Conservation (phyloP, 306 rosid genomes). For the Casuarina glauca region DNA sequence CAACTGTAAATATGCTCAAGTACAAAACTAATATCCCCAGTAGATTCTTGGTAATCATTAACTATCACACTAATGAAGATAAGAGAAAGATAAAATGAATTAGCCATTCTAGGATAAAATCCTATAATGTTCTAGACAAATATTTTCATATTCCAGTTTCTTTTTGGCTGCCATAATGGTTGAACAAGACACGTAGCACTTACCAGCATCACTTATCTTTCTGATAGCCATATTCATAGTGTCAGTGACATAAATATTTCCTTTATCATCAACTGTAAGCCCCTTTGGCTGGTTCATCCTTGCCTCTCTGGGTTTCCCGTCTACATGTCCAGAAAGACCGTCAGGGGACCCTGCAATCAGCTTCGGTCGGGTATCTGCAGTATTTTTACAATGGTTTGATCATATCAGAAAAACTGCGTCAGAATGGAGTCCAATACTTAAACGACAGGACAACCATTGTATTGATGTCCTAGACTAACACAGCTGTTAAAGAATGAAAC, state of each 20-base stretch:
- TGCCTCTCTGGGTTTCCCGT: conserved; percentile 81
- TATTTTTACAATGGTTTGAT: conserved; percentile 17
- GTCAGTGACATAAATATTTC: conserved; percentile 88
- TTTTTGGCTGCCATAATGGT: neutral
- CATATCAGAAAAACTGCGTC: neutral
- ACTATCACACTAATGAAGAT: neutral
- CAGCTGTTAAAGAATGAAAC: neutral
- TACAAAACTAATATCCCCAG: conserved; percentile 4
- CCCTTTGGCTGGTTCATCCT: conserved; percentile 91
- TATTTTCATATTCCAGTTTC: neutral
- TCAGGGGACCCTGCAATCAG: conserved; percentile 83
- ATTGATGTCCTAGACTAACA: neutral
- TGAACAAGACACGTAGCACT: neutral
- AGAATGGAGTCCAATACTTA: neutral
- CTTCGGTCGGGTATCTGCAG: conserved; percentile 83
- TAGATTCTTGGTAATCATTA: neutral
- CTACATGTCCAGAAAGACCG: conserved; percentile 85
- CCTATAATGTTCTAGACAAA: neutral
- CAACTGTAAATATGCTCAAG: conserved; percentile 2
- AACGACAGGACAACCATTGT: neutral
- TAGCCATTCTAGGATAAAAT: neutral
- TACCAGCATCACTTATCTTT: conserved; percentile 89
- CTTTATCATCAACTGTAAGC: conserved; percentile 82
- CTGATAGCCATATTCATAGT: conserved; percentile 86
- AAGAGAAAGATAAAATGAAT: neutral